These are phyloP conservation scores for Alloteropsis semialata DNA, from an alignment of 176 grass and related monocot species.

Conservation along the genomic window DNA sequence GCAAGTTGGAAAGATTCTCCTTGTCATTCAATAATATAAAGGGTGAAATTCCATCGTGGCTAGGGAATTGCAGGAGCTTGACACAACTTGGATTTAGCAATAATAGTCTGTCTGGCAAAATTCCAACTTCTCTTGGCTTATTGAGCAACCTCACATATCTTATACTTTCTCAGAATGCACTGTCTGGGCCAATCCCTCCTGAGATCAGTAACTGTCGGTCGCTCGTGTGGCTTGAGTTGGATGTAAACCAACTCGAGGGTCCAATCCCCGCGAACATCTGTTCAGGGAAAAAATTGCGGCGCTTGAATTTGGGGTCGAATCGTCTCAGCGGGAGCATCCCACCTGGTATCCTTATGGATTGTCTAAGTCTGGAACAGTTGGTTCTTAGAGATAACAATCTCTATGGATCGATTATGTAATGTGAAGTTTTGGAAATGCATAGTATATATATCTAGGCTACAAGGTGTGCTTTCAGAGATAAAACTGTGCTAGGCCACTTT, in stretches of 20 bases:
- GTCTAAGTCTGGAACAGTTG: too few relatives aligned
- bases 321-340: slow-evolving; percentile 69
- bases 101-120: slow-evolving; percentile 55
- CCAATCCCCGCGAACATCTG: slow-evolving; percentile 74
- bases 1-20: slow-evolving; percentile 49
- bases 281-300: slow-evolving; percentile 59
- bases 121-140: slow-evolving; percentile 50
- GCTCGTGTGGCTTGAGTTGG: slow-evolving; percentile 40
- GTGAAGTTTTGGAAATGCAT: too few relatives aligned
- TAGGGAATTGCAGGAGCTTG: slow-evolving; percentile 61
- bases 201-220: slow-evolving; percentile 47
- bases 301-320: slow-evolving; percentile 57
- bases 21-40: slow-evolving; percentile 55
- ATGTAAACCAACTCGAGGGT: slow-evolving; percentile 54
- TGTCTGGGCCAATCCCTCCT: slow-evolving; percentile 63
- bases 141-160: slow-evolving; percentile 57
- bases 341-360: slow-evolving; percentile 3
- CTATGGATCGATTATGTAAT: too few relatives aligned
- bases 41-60: slow-evolving; percentile 46
- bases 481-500: too few relatives aligned
- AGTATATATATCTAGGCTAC: too few relatives aligned
- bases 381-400: too few relatives aligned
- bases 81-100: slow-evolving; percentile 24
- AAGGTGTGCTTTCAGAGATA: too few relatives aligned
- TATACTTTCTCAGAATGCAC: slow-evolving; percentile 57